These are phyloP conservation scores for Phytophthora ramorum DNA, from an alignment of 352 stramenopile genomes.

Conservation along the genomic window DNA sequence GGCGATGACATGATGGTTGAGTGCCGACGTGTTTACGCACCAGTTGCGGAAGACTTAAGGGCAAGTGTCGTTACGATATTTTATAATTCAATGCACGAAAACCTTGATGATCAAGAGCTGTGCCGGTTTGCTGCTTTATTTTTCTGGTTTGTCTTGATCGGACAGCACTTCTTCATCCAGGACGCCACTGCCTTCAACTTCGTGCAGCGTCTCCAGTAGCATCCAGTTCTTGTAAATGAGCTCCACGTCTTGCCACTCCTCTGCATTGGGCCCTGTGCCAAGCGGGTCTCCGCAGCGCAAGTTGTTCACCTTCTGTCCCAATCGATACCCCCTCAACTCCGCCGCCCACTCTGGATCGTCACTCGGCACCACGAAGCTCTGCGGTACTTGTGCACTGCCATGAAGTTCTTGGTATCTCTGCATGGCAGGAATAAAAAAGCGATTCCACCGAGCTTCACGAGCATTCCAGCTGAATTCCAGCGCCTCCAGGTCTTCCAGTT, in stretches of 20 bases:
- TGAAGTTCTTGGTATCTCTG: conserved; percentile 40
- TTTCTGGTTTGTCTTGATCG: conserved; percentile 3
- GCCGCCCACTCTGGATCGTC: conserved; percentile 35
- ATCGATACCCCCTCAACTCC: conserved; percentile 41
- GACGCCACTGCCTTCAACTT: conserved; percentile 14
- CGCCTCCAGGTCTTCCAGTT: conserved; percentile 39
- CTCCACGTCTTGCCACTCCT: conserved; percentile 43
- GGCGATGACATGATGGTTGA: conserved; percentile 25
- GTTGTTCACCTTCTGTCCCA: conserved; percentile 58
- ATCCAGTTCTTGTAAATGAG: conserved; percentile 56
- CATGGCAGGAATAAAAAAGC: conserved; percentile 45
- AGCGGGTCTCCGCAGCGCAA: conserved; percentile 36
- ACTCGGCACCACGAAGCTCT: conserved; percentile 47
- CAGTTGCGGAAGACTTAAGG: neutral
- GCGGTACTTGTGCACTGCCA: conserved; percentile 36
- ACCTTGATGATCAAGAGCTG: conserved; percentile 4
- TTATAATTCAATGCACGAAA: conserved; percentile 32
- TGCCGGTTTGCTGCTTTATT: neutral
- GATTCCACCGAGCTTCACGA: conserved; percentile 44
- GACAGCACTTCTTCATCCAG: too few relatives aligned
- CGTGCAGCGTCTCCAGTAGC: conserved; percentile 47
- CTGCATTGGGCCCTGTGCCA: conserved; percentile 6
- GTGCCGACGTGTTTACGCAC: neutral
- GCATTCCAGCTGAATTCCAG: conserved; percentile 49
- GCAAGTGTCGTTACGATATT: conserved; percentile 34